These are phyloP conservation scores for Phytopythium litorale DNA, from an alignment of 352 stramenopile genomes.

Conservation along the genomic window DNA sequence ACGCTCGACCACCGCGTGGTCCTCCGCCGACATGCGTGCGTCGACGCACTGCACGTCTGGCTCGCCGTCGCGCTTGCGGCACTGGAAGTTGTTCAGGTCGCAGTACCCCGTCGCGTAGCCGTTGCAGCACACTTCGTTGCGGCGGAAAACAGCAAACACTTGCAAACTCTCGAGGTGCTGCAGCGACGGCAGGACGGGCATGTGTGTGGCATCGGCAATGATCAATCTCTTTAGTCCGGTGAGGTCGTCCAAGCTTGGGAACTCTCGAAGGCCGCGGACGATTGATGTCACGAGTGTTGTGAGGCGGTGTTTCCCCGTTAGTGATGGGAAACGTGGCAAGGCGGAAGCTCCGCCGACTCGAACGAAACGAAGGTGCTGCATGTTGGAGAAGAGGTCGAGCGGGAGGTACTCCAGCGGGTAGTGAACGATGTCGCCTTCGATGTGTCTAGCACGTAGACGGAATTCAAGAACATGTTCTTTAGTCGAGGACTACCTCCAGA, in stretches of 20 bases:
- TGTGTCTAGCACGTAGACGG: slow-evolving; percentile 11
- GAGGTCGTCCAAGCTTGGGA: slow-evolving; percentile 27
- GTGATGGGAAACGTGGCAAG: slow-evolving; percentile 29
- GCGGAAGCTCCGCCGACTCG: slow-evolving; percentile 22
- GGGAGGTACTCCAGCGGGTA: slow-evolving; percentile 28
- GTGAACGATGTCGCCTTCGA: slow-evolving; percentile 31
- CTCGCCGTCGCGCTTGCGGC: slow-evolving; percentile 17
- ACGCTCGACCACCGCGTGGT: slow-evolving; percentile 13
- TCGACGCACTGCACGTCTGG: slow-evolving; percentile 15
- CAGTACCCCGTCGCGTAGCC: slow-evolving; percentile 23
- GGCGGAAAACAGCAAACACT: slow-evolving; percentile 22
- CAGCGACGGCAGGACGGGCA: slow-evolving; percentile 19
- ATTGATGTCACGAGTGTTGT: slow-evolving; percentile 27
- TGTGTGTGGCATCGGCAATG: slow-evolving; percentile 25
- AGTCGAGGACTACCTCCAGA: not conserved
- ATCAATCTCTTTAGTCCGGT: slow-evolving; percentile 16
- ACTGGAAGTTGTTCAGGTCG: slow-evolving; percentile 28
- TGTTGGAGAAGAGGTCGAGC: slow-evolving; percentile 25
- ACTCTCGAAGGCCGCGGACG: slow-evolving; percentile 14
- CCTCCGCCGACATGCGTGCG: slow-evolving; percentile 16
- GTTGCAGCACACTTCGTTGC: slow-evolving; percentile 39
- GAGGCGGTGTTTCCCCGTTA: slow-evolving; percentile 23
- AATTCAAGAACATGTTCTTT: not conserved
- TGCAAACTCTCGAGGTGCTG: slow-evolving; percentile 9
- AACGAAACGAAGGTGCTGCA: slow-evolving; percentile 36